phyloP scores from a whole-genome alignment of 108 stramenopile species.

The Stephanodiscus minutulus region DNA sequence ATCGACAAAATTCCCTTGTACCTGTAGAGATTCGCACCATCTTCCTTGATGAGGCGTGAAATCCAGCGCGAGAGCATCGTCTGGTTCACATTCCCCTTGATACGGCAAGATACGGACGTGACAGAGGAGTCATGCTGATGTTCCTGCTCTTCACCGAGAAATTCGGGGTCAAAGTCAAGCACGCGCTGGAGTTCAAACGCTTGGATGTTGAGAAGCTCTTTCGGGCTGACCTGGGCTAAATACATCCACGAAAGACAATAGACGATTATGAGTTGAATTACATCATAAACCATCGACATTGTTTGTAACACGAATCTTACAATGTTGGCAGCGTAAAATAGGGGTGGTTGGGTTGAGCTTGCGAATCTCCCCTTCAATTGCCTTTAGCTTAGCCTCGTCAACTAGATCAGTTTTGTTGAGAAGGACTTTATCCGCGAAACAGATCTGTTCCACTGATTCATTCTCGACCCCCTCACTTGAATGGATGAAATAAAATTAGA shows the following conservation, averaged over 20 bases:
- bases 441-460: constrained; percentile 95
- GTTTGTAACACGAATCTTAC: neutral
- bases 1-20: constrained; percentile 94
- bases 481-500: no score
- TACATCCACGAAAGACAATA: neutral
- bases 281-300: neutral
- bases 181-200: constrained; percentile 83
- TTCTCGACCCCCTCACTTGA: constrained; percentile 81
- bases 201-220: constrained; percentile 76
- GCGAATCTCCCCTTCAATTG: constrained; percentile 53
- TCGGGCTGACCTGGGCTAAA: constrained; percentile 49
- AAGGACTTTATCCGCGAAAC: constrained; percentile 84
- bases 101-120: constrained; percentile 58
- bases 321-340: constrained; percentile 43
- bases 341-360: constrained; percentile 66
- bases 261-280: constrained; percentile 1
- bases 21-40: constrained; percentile 90
- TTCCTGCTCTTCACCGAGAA: constrained; percentile 66
- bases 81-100: constrained; percentile 72
- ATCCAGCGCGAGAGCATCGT: constrained; percentile 71
- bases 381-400: constrained; percentile 38
- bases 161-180: constrained; percentile 86
- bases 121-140: constrained; percentile 81
- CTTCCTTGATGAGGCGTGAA: constrained; percentile 64
- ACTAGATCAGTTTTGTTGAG: constrained; percentile 88